A percentile compares a stretch with the other conserved stretches of the same genome.
Conservation (phyloP, 805 yeast species). For the Schizosaccharomyces lindneri region DNA sequence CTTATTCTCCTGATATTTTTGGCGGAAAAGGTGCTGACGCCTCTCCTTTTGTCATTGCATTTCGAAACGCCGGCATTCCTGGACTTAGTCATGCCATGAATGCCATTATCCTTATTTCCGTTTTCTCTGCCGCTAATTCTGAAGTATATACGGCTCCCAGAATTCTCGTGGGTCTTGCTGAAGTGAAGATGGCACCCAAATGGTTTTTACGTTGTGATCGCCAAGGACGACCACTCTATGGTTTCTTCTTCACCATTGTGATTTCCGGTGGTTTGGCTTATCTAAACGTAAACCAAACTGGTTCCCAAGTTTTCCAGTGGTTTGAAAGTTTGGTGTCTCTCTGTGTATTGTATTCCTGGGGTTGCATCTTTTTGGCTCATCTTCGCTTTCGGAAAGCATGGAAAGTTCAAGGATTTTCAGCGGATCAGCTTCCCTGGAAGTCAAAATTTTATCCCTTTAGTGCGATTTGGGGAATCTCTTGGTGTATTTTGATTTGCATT, state of each 20-base stretch:
- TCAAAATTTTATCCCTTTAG: conserved; percentile 48
- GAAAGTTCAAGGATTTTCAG: conserved; percentile 36
- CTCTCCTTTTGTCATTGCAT: conserved; percentile 45
- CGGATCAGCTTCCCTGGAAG: conserved; percentile 37
- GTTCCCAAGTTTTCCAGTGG: conserved; percentile 42
- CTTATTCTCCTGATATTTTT: conserved; percentile 20
- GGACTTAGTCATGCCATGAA: conserved; percentile 57
- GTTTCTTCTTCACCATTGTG: conserved; percentile 21
- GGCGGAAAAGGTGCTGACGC: conserved; percentile 27
- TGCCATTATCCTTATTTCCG: conserved; percentile 46
- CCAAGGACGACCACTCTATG: conserved; percentile 44
- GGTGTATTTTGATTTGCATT: conserved; percentile 21
- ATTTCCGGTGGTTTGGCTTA: conserved; percentile 20
- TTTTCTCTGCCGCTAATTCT: conserved; percentile 68
- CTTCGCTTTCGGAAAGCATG: conserved; percentile 43
- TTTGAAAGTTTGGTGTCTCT: conserved; percentile 53
- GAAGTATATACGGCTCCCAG: conserved; percentile 48
- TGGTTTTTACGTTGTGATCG: conserved; percentile 35
- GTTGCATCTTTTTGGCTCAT: conserved; percentile 42
- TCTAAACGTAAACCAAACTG: background rate
- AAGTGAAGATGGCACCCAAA: conserved; percentile 48
- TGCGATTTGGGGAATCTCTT: conserved; percentile 14
- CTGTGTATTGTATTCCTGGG: conserved; percentile 62
- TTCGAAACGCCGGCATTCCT: conserved; percentile 39
- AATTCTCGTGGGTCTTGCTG: conserved; percentile 26